Base-by-base conservation (phyloP, 352 stramenopile genomes). In the Phytopythium vexans region DNA sequence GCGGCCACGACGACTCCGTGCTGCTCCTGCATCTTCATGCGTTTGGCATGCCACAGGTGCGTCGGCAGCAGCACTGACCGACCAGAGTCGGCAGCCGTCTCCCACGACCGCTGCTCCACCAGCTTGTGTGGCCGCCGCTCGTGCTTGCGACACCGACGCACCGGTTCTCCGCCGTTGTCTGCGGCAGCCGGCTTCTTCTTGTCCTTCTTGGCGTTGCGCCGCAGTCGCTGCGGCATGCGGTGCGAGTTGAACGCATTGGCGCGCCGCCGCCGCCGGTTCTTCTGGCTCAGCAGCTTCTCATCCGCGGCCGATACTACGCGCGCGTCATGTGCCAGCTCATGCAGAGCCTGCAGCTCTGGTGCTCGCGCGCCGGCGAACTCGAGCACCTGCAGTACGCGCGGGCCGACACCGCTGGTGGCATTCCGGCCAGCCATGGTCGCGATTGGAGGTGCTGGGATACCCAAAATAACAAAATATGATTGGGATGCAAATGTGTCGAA, bases 181-280 rank as follows among this genome's bases (percentile, higher is more conserved):
- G 49, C 10, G 1, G 15, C 41, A 14, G 16, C 12, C 10, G 39
- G 6, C 15, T 57, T 49, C 41, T 38, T 41, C 38, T 64, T 60
- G 21, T 31, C 8, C 12, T 41, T 39, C 32, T 42, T 53, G 12
- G 49, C 14, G 9, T 46, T 58, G 4, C 60, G 38, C 6, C 78
- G 78, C 41, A 92, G 55, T 1, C 82, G 68, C 16, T 72, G 82
- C 11, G 82, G 80, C 66, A 90, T 82, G 27, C 57, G 49, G 58
- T 89, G 65, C 47, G 76, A 77, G 57, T 93, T 90, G 65, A 93
- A 91, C 36, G 83, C 83, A 41, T 90, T 91, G 8, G 80, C 82
- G 34, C 82, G 77, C 2, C 82, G 80, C 3, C 82, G 74, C 21
- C 80, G 82, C 60, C 86, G 78, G 46, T 84, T 86, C 43, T 68